Base-by-base conservation (phyloP, 1,284 basidiomycete genomes). In the Sphaerobolus stellatus region DNA sequence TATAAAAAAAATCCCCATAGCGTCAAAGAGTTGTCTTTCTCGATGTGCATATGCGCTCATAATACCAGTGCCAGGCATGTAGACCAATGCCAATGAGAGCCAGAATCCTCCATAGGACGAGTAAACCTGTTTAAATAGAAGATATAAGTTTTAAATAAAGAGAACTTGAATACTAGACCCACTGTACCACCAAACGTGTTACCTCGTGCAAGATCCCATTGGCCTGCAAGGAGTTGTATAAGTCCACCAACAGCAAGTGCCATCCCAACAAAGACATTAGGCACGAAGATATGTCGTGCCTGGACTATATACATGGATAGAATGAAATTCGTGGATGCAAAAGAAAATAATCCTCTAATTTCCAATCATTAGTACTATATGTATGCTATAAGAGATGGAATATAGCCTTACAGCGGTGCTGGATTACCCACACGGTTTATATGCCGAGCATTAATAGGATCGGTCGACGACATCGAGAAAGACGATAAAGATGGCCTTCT, bases 261-360 rank as follows among this genome's bases (percentile, higher is more conserved):
- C 83, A 94, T 89, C 59, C 90, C 91, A 56, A 94, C 79, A 58
- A 95, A 82, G 52, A 88, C 82, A 64, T 94, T 94, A 28, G 86
- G 79, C 3, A 67, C 67, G 20, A 65, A 60, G 54, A 89, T 72
- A 14, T 72, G 71, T 20, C 82, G 75, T 38, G 84, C 70, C 51
- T 75, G 65, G 38, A 80, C 72, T 65, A 87, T 90, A 75, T 79
- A 84, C 65, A 89, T 60, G 6, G 85, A 86, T 47, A 88, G 74
- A 58, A 89, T 79, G 65, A 90, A 78, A 0, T 85, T 88, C 30
- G 86, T 90, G 2, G 83, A 81, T 9, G 86, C 86, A 67, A 89
- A 90, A 47, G 83, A 80, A 66, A 84, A 84, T 47, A 89, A 71
- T 24, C 87, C 88, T 18, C 80, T 80, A 4, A 22, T 43, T 14